Evolutionary conservation across 2,329 filamentous ascomycete genomes (phyloP).

Genomic region (Calycina herbarum): DNA sequence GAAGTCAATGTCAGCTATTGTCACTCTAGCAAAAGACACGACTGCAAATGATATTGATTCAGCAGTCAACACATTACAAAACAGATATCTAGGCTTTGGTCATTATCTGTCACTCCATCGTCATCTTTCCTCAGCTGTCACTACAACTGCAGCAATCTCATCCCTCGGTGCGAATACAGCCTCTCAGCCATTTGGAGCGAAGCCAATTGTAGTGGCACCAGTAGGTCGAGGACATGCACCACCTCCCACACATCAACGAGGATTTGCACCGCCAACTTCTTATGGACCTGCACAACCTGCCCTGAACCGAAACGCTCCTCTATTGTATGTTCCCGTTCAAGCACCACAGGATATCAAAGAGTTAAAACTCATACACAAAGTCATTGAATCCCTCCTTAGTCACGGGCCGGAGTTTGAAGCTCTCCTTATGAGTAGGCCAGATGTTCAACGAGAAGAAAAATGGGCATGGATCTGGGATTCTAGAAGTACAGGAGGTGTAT

Average conservation of each 20-base stretch:
- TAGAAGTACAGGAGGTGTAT: constrained; percentile 74
- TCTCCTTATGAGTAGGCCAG: constrained; percentile 80
- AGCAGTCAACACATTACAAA: constrained; percentile 75
- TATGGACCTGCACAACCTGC: constrained; percentile 49
- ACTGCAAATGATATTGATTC: constrained; percentile 81
- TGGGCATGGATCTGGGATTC: constrained; percentile 96
- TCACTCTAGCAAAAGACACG: constrained; percentile 78
- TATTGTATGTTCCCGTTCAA: constrained; percentile 70
- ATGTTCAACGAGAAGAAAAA: constrained; percentile 82
- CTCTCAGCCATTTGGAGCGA: constrained; percentile 78
- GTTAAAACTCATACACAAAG: constrained; percentile 82
- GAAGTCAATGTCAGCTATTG: constrained; percentile 74
- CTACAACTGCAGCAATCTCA: constrained; percentile 52
- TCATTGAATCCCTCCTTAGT: constrained; percentile 75
- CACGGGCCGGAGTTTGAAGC: constrained; percentile 89
- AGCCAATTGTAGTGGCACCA: constrained; percentile 50
- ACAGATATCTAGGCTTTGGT: constrained; percentile 81
- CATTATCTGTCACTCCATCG: constrained; percentile 79
- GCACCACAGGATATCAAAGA: constrained; percentile 76
- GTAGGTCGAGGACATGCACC: constrained; percentile 49
- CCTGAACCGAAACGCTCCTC: constrained; percentile 42
- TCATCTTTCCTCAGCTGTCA: constrained; percentile 75
- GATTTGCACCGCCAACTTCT: constrained; percentile 75
- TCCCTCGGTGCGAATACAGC: constrained; percentile 37
- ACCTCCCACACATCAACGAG: constrained; percentile 51